A percentile compares a stretch with the other conserved stretches of the same genome.
These are phyloP conservation scores for Microcyclospora pomicola DNA, from an alignment of 2,329 filamentous ascomycete genomes.

Conservation along the genomic window DNA sequence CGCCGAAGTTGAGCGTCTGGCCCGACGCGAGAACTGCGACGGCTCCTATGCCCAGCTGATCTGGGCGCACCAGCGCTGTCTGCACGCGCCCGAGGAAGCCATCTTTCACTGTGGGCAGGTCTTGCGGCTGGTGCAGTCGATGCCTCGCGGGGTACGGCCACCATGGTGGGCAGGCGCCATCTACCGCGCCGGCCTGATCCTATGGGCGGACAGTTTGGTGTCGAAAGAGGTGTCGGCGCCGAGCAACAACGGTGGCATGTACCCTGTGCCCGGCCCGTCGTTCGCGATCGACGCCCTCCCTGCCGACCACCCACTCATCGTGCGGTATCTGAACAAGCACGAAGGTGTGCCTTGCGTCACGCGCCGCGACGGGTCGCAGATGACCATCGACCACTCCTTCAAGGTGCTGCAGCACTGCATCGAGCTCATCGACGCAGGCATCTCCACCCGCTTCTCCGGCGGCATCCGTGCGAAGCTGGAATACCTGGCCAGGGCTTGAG, in stretches of 20 bases:
- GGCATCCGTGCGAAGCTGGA: conserved; percentile 42
- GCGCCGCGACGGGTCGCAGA: conserved; percentile 35
- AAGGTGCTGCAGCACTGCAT: conserved; percentile 38
- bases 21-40: conserved; percentile 46
- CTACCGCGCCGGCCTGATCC: conserved; percentile 50
- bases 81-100: conserved; percentile 49
- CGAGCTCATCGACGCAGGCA: conserved; percentile 39
- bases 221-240: conserved; percentile 33
- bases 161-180: conserved; percentile 59
- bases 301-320: conserved; percentile 37
- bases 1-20: conserved; percentile 51
- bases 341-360: conserved; percentile 40
- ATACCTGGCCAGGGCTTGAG: conserved; percentile 22
- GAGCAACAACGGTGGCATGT: conserved; percentile 21
- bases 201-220: conserved; percentile 49
- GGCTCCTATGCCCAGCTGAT: conserved; percentile 42
- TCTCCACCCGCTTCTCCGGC: conserved; percentile 39
- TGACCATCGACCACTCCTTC: conserved; percentile 35
- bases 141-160: conserved; percentile 47
- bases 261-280: conserved; percentile 24
- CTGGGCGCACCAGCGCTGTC: conserved; percentile 47
- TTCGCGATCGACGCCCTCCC: conserved; percentile 39
- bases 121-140: conserved; percentile 44
- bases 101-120: conserved; percentile 57
- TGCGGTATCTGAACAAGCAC: conserved; percentile 39